Evolutionary conservation across 345 rosid species (phyloP).

Genomic region (Sapria himalayana): DNA sequence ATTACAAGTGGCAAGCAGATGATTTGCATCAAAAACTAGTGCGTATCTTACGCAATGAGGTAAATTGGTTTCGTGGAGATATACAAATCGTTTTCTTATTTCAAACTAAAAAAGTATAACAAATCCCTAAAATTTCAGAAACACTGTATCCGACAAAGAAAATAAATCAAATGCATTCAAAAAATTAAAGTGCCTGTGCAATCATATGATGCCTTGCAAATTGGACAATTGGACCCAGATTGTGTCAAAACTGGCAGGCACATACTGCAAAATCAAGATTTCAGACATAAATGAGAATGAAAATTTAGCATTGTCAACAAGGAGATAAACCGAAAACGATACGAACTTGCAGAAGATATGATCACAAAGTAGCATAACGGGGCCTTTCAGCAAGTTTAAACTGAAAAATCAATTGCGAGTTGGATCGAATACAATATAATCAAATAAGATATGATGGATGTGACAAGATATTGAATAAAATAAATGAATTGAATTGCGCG

Average conservation of each 20-base stretch:
- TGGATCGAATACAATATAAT: no score
- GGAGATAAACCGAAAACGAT: neutral
- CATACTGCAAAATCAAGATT: constrained; percentile 27
- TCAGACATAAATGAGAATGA: neutral
- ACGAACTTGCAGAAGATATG: constrained; percentile 66
- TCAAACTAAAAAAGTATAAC: neutral
- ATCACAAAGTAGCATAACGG: constrained; percentile 57
- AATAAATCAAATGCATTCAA: no score
- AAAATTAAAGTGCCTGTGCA: constrained; percentile 15
- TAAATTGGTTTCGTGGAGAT: no score
- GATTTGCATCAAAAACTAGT: no score
- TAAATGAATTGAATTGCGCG: neutral
- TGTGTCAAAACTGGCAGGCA: constrained; percentile 21
- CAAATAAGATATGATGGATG: neutral
- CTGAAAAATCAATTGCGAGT: constrained; percentile 23
- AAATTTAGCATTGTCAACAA: neutral
- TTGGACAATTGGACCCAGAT: constrained; percentile 24
- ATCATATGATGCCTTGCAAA: constrained; percentile 23
- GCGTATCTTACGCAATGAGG: no score
- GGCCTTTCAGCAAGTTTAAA: constrained; percentile 33
- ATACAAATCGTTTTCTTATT: no score
- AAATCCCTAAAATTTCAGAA: no score
- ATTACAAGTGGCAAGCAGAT: no score
- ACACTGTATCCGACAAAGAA: no score
- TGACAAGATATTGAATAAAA: neutral